Conservation (phyloP, 805 yeast species). For the Candida maris region DNA sequence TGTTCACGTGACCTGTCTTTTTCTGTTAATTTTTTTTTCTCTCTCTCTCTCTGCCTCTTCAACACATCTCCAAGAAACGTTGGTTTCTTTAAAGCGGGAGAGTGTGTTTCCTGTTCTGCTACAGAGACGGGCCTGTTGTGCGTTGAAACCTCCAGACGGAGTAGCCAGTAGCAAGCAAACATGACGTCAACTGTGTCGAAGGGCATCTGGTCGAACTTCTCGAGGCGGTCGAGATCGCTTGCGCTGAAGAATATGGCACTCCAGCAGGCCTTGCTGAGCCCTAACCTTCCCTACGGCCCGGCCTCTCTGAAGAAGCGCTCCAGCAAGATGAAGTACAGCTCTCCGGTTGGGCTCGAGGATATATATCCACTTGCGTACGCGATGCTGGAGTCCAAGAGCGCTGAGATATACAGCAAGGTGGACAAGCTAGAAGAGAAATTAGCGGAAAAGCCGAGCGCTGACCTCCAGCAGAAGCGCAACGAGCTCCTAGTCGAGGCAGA, state of each 20-base stretch:
- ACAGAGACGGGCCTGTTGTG: too few relatives aligned
- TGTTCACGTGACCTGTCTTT: too few relatives aligned
- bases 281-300: conserved; percentile 46
- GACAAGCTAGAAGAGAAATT: conserved; percentile 33
- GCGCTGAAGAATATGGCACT: conserved; percentile 26
- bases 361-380: conserved; percentile 70
- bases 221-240: conserved; percentile 31
- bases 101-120: too few relatives aligned
- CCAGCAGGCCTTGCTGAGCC: conserved; percentile 29
- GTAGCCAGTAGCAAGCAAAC: too few relatives aligned
- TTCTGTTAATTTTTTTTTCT: too few relatives aligned
- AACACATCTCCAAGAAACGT: too few relatives aligned
- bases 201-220: conserved; percentile 36
- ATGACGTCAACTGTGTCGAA: conserved; percentile 26
- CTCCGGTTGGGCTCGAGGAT: conserved; percentile 68
- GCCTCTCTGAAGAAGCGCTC: conserved; percentile 42
- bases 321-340: conserved; percentile 50
- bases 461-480: conserved; percentile 20
- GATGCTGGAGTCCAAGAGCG: conserved; percentile 47
- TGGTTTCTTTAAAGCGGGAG: too few relatives aligned
- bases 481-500: conserved; percentile 59
- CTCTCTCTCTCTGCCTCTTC: too few relatives aligned
- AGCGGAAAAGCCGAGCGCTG: conserved; percentile 14
- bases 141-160: too few relatives aligned
- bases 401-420: conserved; percentile 36